Conservation (phyloP, 805 yeast species). For the Phaffomyces antillensis region DNA sequence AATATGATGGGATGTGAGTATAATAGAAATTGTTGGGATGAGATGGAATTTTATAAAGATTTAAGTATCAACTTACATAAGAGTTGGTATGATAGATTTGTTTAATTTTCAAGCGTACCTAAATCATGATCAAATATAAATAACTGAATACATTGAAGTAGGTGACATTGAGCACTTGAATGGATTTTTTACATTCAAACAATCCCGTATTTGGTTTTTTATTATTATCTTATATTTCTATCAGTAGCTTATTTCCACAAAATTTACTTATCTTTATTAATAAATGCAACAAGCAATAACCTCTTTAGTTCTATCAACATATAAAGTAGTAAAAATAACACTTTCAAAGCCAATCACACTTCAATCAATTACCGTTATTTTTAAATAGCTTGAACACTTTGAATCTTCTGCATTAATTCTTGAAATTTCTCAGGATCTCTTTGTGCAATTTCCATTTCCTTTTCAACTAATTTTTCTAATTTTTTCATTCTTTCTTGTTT, state of each 20-base stretch:
- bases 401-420: constrained; percentile 10
- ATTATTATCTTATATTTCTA: too few species aligned
- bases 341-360: too few species aligned
- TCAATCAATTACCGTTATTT: not conserved
- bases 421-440: constrained; percentile 13
- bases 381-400: constrained; percentile 10
- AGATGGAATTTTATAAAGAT: constrained; percentile 30
- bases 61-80: constrained; percentile 27
- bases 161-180: too few species aligned
- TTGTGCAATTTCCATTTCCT: constrained; percentile 13
- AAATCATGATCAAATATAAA: not conserved
- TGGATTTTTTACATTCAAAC: too few species aligned
- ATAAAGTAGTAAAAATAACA: too few species aligned
- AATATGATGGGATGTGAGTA: constrained; percentile 34
- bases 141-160: too few species aligned
- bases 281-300: too few species aligned
- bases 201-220: too few species aligned
- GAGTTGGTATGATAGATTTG: constrained; percentile 21
- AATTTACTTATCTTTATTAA: too few species aligned
- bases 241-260: too few species aligned
- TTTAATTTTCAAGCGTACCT: not conserved
- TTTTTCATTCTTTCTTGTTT: constrained; percentile 37
- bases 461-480: constrained; percentile 29
- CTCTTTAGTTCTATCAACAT: too few species aligned
- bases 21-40: constrained; percentile 33